Evolutionary conservation across 257 asterid genomes (phyloP).

Genomic region (Jaltomata sinuosa): DNA sequence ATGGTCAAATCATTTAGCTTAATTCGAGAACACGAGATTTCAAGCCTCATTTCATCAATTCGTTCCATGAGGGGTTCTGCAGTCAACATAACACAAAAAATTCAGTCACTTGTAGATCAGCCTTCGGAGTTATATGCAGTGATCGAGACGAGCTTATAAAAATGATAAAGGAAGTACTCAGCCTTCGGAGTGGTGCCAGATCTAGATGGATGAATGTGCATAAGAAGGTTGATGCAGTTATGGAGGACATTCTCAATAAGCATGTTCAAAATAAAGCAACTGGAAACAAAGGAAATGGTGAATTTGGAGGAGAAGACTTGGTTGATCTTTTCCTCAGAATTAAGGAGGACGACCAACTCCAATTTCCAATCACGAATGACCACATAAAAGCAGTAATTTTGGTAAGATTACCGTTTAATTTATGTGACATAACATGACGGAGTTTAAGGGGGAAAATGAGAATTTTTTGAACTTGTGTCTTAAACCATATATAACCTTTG

Average conservation of each 20-base stretch:
- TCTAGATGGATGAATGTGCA: background rate
- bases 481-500: too few species aligned
- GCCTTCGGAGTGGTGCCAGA: background rate
- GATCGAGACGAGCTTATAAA: background rate
- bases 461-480: too few species aligned
- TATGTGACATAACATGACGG: too few species aligned
- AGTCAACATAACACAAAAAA: background rate
- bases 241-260: background rate
- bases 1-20: background rate
- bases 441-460: too few species aligned
- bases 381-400: background rate
- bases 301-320: background rate
- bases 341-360: background rate
- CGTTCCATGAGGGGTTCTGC: background rate
- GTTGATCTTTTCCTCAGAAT: background rate
- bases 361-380: background rate
- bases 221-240: background rate
- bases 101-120: background rate
- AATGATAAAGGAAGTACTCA: background rate
- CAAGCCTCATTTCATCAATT: background rate
- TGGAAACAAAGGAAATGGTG: background rate
- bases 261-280: background rate
- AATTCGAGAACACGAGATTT: background rate
- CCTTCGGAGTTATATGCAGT: background rate
- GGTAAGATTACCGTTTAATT: too few species aligned